Conservation (phyloP, 768 basidiomycete species). For the Leccinum pellstonianum region DNA sequence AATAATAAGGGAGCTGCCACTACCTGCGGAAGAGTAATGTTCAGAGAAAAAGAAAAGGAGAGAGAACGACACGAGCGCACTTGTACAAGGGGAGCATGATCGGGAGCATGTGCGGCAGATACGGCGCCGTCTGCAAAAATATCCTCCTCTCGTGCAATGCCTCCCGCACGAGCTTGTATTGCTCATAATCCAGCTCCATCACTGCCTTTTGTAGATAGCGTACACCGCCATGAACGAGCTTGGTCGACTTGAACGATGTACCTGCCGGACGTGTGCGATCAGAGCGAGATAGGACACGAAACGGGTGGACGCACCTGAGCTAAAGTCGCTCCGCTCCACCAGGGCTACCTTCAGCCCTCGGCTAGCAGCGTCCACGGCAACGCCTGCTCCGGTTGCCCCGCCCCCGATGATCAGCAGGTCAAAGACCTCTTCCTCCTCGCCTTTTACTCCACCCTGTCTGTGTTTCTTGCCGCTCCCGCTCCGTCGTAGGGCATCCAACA, state of each 20-base stretch:
- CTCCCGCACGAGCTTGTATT: slow-evolving; percentile 94
- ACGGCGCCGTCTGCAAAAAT: slow-evolving; percentile 94
- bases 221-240: slow-evolving; percentile 97
- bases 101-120: slow-evolving; percentile 88
- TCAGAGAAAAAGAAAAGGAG: slow-evolving; percentile 6
- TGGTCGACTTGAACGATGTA: slow-evolving; percentile 95
- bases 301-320: slow-evolving; percentile 58
- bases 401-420: slow-evolving; percentile 89
- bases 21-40: slow-evolving; percentile 40
- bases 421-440: slow-evolving; percentile 55
- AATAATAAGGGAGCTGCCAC: slow-evolving; percentile 98
- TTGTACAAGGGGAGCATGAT: slow-evolving; percentile 98
- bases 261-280: slow-evolving; percentile 42
- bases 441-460: slow-evolving; percentile 39
- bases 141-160: slow-evolving; percentile 90
- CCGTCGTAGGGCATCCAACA: slow-evolving; percentile 52
- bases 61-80: slow-evolving; percentile 36
- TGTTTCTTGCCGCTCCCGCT: not conserved
- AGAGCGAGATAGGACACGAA: not conserved
- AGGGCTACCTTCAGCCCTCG: slow-evolving; percentile 92
- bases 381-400: slow-evolving; percentile 93
- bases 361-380: slow-evolving; percentile 93
- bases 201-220: slow-evolving; percentile 97
- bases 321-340: slow-evolving; percentile 92
- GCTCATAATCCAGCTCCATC: slow-evolving; percentile 93